phyloP scores from a whole-genome alignment of 78 protist species.

The Dictyostelium purpureum region DNA sequence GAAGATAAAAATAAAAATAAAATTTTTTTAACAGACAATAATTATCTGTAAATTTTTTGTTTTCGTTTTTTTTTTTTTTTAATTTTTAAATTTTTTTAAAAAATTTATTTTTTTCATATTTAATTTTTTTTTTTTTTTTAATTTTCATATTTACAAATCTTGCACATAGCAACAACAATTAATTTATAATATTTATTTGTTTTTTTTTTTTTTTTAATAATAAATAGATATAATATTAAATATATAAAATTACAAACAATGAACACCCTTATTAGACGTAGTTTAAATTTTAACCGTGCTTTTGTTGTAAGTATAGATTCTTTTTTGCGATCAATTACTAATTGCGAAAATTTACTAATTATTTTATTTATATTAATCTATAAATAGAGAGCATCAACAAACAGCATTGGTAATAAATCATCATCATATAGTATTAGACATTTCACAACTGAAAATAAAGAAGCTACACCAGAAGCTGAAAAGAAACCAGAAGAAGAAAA shows the following conservation, averaged over 20 bases:
- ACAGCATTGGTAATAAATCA: not conserved
- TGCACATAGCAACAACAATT: too few species aligned
- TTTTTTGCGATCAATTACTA: not conserved
- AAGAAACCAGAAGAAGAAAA: not conserved
- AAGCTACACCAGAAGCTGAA: not conserved
- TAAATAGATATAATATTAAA: too few species aligned
- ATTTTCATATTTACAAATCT: too few species aligned
- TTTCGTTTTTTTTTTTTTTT: not conserved
- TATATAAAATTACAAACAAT: not conserved
- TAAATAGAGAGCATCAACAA: not conserved
- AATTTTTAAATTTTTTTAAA: not conserved
- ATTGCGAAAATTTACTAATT: not conserved
- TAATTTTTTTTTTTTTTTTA: too few species aligned
- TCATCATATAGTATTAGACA: not conserved
- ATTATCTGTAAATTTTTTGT: too few species aligned
- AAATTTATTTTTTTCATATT: not conserved
- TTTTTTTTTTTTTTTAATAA: too few species aligned
- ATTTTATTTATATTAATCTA: not conserved
- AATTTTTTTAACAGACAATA: too few species aligned
- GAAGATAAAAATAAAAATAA: too few species aligned
- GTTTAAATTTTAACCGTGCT: not conserved
- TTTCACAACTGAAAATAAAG: constrained; percentile 29
- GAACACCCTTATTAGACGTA: constrained; percentile 3
- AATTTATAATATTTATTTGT: too few species aligned
- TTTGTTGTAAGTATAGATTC: not conserved